Evolutionary conservation across 306 rosid species (phyloP).

Genomic region (Oemleria cerasiformis): DNA sequence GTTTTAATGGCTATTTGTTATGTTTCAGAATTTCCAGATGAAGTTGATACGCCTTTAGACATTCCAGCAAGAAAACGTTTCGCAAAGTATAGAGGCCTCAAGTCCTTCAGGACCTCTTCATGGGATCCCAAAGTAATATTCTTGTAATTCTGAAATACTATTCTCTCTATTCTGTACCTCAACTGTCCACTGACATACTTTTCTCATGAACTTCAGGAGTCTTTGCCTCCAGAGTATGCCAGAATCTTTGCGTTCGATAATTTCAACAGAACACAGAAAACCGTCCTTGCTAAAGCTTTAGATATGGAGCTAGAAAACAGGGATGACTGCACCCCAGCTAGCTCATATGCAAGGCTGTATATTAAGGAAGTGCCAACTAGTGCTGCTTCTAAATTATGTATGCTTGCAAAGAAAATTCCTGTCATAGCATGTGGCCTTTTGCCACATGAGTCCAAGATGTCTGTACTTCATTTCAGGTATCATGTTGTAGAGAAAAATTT

Average conservation of each 20-base stretch:
- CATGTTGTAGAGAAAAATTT: constrained; percentile 14
- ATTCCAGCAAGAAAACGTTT: constrained; percentile 80
- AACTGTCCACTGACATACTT: constrained; percentile 22
- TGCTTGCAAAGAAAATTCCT: constrained; percentile 40
- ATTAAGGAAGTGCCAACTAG: constrained; percentile 61
- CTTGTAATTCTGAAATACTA: constrained; percentile 8
- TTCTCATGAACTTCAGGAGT: constrained; percentile 56
- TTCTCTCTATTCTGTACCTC: constrained; percentile 4
- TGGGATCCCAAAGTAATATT: constrained; percentile 90
- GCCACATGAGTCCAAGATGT: constrained; percentile 92
- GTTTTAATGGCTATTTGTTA: constrained; percentile 15
- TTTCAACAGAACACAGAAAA: constrained; percentile 67
- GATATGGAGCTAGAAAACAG: constrained; percentile 52
- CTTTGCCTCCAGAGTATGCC: constrained; percentile 80
- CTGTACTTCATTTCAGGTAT: constrained; percentile 94
- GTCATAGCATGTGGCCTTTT: constrained; percentile 80
- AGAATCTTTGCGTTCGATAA: constrained; percentile 81
- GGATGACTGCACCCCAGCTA: constrained; percentile 53
- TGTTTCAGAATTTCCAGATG: constrained; percentile 86
- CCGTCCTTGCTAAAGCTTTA: constrained; percentile 73
- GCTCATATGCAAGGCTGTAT: constrained; percentile 73
- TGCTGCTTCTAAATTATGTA: constrained; percentile 60
- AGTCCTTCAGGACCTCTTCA: constrained; percentile 90
- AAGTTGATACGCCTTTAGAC: constrained; percentile 93
- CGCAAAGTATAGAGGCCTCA: constrained; percentile 91